phyloP scores from a whole-genome alignment of 192 early-diverging fungal genomes.

The Backusella sp. region DNA sequence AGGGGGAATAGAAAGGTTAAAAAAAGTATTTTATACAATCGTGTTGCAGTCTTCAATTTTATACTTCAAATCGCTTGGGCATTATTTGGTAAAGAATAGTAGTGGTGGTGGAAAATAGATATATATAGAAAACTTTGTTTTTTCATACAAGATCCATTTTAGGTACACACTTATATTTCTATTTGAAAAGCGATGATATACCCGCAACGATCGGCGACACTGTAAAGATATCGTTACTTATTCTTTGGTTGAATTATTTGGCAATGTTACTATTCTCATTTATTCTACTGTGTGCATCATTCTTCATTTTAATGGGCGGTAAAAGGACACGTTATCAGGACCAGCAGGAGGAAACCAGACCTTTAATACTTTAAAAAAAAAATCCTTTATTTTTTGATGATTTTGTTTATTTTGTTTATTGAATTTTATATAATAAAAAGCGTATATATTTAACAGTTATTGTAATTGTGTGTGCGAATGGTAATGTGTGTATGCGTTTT shows the following conservation, averaged over 20 bases:
- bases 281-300: slow-evolving; percentile 20
- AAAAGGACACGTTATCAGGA: neutral
- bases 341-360: slow-evolving; percentile 14
- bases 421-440: neutral
- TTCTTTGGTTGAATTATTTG: slow-evolving; percentile 23
- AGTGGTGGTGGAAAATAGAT: neutral
- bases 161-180: slow-evolving; percentile 15
- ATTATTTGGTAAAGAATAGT: slow-evolving; percentile 11
- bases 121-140: neutral
- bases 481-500: neutral
- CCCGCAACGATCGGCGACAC: neutral
- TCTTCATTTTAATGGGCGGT: slow-evolving; percentile 17
- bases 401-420: neutral
- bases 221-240: neutral
- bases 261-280: neutral
- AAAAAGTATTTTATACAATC: neutral
- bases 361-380: slow-evolving; percentile 2
- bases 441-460: neutral
- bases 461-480: neutral
- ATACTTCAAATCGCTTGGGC: slow-evolving; percentile 11
- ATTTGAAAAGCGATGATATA: neutral
- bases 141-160: neutral
- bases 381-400: neutral
- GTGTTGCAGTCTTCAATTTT: neutral
- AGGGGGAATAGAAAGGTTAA: neutral